Percentiles rank a stretch among this genome's conserved stretches.
phyloP scores from a whole-genome alignment of 2,329 filamentous ascomycete species.

The Phoma sp. region DNA sequence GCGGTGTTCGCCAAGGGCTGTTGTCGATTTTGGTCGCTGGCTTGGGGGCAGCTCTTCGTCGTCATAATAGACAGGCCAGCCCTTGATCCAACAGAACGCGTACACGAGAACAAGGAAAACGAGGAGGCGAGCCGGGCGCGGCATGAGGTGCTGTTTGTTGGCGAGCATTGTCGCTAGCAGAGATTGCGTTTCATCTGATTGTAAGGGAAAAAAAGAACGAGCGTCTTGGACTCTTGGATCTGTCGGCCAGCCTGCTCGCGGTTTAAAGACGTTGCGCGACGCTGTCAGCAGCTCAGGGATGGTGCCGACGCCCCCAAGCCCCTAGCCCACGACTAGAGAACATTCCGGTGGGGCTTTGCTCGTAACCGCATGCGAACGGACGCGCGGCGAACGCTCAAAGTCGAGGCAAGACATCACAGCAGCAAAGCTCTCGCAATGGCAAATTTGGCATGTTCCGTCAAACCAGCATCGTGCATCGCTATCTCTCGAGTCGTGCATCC shows the following conservation, averaged over 20 bases:
- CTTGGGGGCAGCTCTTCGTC: conserved; percentile 40
- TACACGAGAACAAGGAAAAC: conserved; percentile 30
- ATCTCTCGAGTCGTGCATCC: background rate
- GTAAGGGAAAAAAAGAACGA: background rate
- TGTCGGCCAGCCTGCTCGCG: background rate
- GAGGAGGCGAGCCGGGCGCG: conserved; percentile 34
- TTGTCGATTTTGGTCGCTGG: conserved; percentile 25
- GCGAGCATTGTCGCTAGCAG: conserved; percentile 35
- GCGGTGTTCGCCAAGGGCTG: conserved; percentile 24
- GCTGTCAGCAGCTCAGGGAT: conserved; percentile 16
- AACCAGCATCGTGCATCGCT: background rate
- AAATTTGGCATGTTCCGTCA: background rate
- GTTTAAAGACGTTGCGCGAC: background rate
- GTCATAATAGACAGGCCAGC: conserved; percentile 43
- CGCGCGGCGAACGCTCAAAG: conserved; percentile 6
- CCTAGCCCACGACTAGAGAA: conserved; percentile 10
- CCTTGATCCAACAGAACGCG: conserved; percentile 42
- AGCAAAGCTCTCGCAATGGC: background rate
- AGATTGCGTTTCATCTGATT: conserved; percentile 17
- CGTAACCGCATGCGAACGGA: conserved; percentile 4
- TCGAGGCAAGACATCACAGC: conserved; percentile 1
- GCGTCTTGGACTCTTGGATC: background rate
- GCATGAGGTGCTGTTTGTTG: conserved; percentile 27
- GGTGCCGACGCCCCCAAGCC: conserved; percentile 6
- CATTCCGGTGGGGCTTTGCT: conserved; percentile 15